A percentile compares a stretch with the other conserved stretches of the same genome.
Conservation (phyloP, 2,329 filamentous ascomycete genomes). For the Hypoxylon sp. region DNA sequence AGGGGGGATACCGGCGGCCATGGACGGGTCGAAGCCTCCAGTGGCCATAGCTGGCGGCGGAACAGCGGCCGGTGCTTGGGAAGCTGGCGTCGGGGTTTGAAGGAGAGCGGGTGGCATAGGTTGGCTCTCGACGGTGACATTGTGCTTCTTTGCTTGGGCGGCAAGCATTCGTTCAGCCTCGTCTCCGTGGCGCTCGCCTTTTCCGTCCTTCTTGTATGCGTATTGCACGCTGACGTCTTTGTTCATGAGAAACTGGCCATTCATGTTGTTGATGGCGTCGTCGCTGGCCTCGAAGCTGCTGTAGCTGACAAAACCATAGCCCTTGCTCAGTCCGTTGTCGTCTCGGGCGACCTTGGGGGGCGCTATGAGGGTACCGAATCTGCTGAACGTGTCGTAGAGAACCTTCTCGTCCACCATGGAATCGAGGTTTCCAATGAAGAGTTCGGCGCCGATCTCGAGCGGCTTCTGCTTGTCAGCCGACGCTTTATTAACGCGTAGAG, state of each 20-base stretch:
- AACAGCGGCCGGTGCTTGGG: slow-evolving; percentile 36
- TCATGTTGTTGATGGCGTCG: slow-evolving; percentile 89
- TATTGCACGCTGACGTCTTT: slow-evolving; percentile 97
- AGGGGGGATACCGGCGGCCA: slow-evolving; percentile 48
- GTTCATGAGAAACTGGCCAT: slow-evolving; percentile 95
- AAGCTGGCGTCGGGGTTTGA: slow-evolving; percentile 46
- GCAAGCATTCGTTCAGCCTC: slow-evolving; percentile 91
- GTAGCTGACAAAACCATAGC: slow-evolving; percentile 95
- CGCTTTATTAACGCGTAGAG: slow-evolving; percentile 94
- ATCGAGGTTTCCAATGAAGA: slow-evolving; percentile 96
- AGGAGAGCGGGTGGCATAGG: slow-evolving; percentile 79
- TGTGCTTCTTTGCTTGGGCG: slow-evolving; percentile 91
- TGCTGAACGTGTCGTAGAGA: slow-evolving; percentile 90
- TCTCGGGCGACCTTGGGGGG: slow-evolving; percentile 93
- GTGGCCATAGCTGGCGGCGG: slow-evolving; percentile 42
- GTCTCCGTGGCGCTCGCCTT: slow-evolving; percentile 95
- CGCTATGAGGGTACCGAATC: slow-evolving; percentile 85
- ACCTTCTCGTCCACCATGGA: slow-evolving; percentile 94
- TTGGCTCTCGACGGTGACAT: slow-evolving; percentile 83
- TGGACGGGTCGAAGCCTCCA: slow-evolving; percentile 39
- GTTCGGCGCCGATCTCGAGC: slow-evolving; percentile 92
- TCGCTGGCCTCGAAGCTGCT: slow-evolving; percentile 93
- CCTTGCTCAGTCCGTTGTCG: slow-evolving; percentile 86
- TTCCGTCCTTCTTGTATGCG: slow-evolving; percentile 99
- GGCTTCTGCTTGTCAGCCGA: slow-evolving; percentile 92